Evolutionary conservation across 768 basidiomycete species (phyloP).

Genomic region (Pilatotrama ljubarskyi): DNA sequence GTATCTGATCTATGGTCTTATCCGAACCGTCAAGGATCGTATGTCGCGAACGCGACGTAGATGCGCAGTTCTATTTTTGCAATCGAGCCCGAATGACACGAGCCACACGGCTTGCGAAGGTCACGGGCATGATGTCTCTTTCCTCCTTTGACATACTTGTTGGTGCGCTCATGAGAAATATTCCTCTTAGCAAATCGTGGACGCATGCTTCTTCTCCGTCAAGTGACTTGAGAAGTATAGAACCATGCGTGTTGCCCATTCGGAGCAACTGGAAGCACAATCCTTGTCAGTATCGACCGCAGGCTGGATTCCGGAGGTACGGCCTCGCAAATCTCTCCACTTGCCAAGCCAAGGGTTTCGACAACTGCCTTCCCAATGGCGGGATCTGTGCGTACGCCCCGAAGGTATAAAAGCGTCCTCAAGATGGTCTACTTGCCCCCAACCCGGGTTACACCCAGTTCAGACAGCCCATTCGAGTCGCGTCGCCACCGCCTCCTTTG

Average conservation of each 20-base stretch:
- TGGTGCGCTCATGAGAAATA: not conserved
- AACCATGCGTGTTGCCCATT: slow-evolving; percentile 9
- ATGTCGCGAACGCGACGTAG: not conserved
- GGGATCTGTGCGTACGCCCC: not conserved
- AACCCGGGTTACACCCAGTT: slow-evolving; percentile 16
- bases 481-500: slow-evolving; percentile 7
- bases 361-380: not conserved
- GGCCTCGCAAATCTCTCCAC: not conserved
- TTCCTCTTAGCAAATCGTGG: not conserved
- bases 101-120: not conserved
- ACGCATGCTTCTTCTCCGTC: not conserved
- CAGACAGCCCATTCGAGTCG: slow-evolving; percentile 8
- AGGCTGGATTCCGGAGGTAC: not conserved
- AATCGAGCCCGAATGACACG: not conserved
- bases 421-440: not conserved
- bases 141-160: not conserved
- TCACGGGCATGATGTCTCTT: slow-evolving; percentile 1
- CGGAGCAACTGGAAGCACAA: not conserved
- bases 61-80: slow-evolving; percentile 9
- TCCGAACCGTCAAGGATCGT: slow-evolving; percentile 3
- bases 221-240: slow-evolving; percentile 7
- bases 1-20: not conserved
- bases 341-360: not conserved
- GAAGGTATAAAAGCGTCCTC: slow-evolving; percentile 1
- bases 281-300: not conserved